phyloP scores from a whole-genome alignment of 805 yeast genomes.

The Barnettozyma pratensis region DNA sequence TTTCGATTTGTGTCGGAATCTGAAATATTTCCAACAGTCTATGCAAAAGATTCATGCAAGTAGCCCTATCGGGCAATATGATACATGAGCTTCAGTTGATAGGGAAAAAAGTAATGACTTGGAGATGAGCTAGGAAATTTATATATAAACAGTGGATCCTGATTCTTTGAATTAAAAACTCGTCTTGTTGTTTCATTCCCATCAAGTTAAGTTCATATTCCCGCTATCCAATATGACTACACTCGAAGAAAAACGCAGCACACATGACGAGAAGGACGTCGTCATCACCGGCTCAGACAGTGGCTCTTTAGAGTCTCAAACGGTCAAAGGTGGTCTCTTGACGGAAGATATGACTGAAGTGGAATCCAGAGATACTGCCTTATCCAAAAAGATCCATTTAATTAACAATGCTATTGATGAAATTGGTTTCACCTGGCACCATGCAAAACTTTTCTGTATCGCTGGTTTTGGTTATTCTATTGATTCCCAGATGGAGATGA shows the following conservation, averaged over 20 bases:
- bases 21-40: too few species aligned
- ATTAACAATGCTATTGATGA: slow-evolving; percentile 54
- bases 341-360: slow-evolving; percentile 12
- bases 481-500: slow-evolving; percentile 45
- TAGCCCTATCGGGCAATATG: too few species aligned
- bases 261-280: neutral
- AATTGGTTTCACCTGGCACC: slow-evolving; percentile 55
- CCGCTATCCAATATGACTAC: too few species aligned
- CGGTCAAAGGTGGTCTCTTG: neutral
- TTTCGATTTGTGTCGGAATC: too few species aligned
- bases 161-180: too few species aligned
- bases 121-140: too few species aligned
- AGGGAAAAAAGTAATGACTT: too few species aligned
- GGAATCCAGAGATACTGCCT: slow-evolving; percentile 26
- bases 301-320: slow-evolving; percentile 2
- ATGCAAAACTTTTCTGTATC: slow-evolving; percentile 37
- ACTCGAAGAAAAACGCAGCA: neutral
- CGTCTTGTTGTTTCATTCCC: too few species aligned
- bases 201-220: too few species aligned
- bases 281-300: neutral
- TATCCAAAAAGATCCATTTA: slow-evolving; percentile 34
- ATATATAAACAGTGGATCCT: too few species aligned
- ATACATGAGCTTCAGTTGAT: too few species aligned
- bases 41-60: too few species aligned
- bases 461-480: slow-evolving; percentile 52